Evolutionary conservation across 176 grass and related monocot species (phyloP).

Genomic region (Poa pratensis): DNA sequence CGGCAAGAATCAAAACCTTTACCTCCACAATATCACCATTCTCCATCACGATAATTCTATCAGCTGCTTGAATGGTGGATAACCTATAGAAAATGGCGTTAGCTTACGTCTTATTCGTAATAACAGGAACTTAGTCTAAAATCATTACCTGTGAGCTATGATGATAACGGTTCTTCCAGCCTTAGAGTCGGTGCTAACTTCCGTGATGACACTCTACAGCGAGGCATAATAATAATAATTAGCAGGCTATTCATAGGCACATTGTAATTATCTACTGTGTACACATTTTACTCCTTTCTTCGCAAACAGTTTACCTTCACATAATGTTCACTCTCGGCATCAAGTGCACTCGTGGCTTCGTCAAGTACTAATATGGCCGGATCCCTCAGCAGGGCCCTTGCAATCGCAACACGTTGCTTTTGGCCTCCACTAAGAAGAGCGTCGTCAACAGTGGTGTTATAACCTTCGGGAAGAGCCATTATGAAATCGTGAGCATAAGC

Average conservation of each 20-base stretch:
- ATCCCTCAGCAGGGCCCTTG: slow-evolving; percentile 90
- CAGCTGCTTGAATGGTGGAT: slow-evolving; percentile 91
- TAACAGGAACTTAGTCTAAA: slow-evolving; percentile 21
- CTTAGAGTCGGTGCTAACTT: slow-evolving; percentile 56
- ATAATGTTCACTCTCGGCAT: slow-evolving; percentile 94
- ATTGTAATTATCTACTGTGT: slow-evolving; percentile 12
- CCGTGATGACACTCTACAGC: slow-evolving; percentile 69
- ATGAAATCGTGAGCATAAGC: slow-evolving; percentile 92
- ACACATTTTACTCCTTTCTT: slow-evolving; percentile 2
- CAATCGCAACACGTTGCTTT: slow-evolving; percentile 95
- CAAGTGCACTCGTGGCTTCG: slow-evolving; percentile 93
- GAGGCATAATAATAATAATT: slow-evolving; percentile 30
- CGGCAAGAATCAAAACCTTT: slow-evolving; percentile 25
- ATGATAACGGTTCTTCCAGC: slow-evolving; percentile 79
- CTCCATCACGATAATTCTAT: slow-evolving; percentile 95
- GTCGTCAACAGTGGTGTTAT: slow-evolving; percentile 77
- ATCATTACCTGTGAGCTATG: slow-evolving; percentile 90
- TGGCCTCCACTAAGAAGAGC: slow-evolving; percentile 97
- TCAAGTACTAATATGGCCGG: slow-evolving; percentile 92
- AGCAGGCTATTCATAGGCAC: slow-evolving; percentile 3
- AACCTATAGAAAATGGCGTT: slow-evolving; percentile 50
- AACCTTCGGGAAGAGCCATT: slow-evolving; percentile 74
- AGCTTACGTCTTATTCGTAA: slow-evolving; percentile 25
- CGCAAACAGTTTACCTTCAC: slow-evolving; percentile 68
- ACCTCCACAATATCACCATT: slow-evolving; percentile 89